Evolutionary conservation across 306 rosid genomes (phyloP), one percentile per base, ranked within the genome.

Genomic region (Cicer bijugum): DNA sequence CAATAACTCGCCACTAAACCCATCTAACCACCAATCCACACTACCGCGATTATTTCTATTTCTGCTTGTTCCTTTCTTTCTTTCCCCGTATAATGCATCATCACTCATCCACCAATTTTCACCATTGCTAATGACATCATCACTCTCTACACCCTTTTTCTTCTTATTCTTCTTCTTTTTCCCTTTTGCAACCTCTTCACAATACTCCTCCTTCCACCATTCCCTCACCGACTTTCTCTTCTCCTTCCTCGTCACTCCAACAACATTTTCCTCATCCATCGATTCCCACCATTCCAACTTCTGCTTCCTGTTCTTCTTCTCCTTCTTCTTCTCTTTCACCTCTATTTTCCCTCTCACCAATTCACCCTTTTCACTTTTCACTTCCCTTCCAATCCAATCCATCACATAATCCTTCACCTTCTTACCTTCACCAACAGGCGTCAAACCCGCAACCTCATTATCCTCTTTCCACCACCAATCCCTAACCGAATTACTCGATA

Each of bases 131-230:
- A 33, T 12, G 17, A 11, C 89, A 28, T 80, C 83, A 67, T 82
- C 87, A 60, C 65, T 78, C 35, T 43, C 46, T 9, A 64, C 69
- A 19, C 86, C 89, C 38, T 44, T 72, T 52, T 85, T 90, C 43
- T 78, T 88, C 38, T 68, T 89, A 71, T 82, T 84, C 83, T 76
- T 89, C 68, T 74, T 79, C 57, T 74, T 92, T 70, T 86, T 87
- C 78, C 76, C 84, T 77, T 78, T 89, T 0, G 82, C 83, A 14
- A 87, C 72, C 74, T 91, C 99, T 58, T 91, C 93, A 69, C 88
- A 82, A 14, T 82, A 81, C 78, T 95, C 97, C 71, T 91, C 97
- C 86, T 84, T 88, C 99, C 99, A 95, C 99, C 99, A 95, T 48
- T 95, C 97, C 85, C 96, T 91, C 7, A 83, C 92, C 0, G 92